A percentile compares a stretch with the other conserved stretches of the same genome.
These are phyloP conservation scores for Eucalyptus marginata DNA, from an alignment of 345 rosid genomes.

Conservation along the genomic window DNA sequence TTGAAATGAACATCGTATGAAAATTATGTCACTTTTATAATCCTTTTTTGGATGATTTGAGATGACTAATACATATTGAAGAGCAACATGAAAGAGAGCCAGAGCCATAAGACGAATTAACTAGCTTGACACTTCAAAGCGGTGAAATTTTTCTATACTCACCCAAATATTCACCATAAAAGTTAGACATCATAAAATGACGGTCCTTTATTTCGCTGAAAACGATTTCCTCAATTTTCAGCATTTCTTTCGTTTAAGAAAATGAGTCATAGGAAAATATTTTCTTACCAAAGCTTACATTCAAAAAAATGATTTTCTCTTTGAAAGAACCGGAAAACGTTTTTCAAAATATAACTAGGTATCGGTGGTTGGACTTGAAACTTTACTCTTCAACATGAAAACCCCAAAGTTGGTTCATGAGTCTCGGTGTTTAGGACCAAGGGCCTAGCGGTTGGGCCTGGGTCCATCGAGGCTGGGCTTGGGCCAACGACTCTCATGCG, in stretches of 20 bases:
- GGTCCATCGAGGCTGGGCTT: neutral
- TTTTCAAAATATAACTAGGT: too few species aligned
- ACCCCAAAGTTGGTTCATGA: neutral
- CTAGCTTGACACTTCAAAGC: neutral
- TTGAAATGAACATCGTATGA: neutral
- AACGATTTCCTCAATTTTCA: too few species aligned
- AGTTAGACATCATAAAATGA: neutral
- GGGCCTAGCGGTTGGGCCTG: fast-evolving
- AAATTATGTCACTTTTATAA: neutral
- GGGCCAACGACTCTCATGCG: neutral
- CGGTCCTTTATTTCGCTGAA: too few species aligned
- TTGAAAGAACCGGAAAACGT: fast-evolving
- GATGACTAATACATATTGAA: neutral
- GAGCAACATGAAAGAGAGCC: neutral
- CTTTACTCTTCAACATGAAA: too few species aligned
- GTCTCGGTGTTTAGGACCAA: neutral
- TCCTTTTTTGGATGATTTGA: neutral
- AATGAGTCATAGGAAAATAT: too few species aligned
- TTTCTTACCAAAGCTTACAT: too few species aligned
- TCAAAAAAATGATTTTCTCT: too few species aligned
- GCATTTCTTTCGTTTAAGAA: too few species aligned
- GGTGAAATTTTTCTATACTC: neutral
- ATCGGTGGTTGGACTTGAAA: too few species aligned
- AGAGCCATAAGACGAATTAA: neutral
- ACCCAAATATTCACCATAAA: neutral